These are phyloP conservation scores for Candida sanyiensis DNA, from an alignment of 805 yeast species.

Conservation along the genomic window DNA sequence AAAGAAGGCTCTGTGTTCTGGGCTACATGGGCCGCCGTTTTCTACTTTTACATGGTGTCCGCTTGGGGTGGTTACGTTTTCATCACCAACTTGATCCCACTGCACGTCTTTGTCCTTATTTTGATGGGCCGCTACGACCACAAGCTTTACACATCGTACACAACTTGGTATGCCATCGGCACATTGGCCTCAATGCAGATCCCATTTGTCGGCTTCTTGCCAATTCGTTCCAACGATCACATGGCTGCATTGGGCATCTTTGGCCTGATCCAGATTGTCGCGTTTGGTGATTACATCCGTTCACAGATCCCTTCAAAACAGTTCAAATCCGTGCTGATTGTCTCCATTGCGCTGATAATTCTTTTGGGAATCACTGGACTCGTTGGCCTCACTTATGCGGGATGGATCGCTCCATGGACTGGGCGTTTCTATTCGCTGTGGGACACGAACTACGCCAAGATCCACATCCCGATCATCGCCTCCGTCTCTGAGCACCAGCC, in stretches of 20 bases:
- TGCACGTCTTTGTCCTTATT: slow-evolving; percentile 85
- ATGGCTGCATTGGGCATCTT: slow-evolving; percentile 98
- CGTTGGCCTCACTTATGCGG: slow-evolving; percentile 77
- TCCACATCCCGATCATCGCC: slow-evolving; percentile 97
- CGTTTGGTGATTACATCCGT: slow-evolving; percentile 77
- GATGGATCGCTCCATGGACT: slow-evolving; percentile 98
- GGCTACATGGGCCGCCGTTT: slow-evolving; percentile 77
- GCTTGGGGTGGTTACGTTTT: slow-evolving; percentile 99
- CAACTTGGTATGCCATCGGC: slow-evolving; percentile 96
- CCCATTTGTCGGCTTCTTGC: slow-evolving; percentile 96
- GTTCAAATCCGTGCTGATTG: slow-evolving; percentile 63
- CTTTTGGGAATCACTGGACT: slow-evolving; percentile 65
- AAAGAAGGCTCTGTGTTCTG: slow-evolving; percentile 85
- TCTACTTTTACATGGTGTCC: slow-evolving; percentile 96
- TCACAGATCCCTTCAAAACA: slow-evolving; percentile 64
- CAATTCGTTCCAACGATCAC: slow-evolving; percentile 95
- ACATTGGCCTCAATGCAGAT: slow-evolving; percentile 99
- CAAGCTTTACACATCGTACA: slow-evolving; percentile 81
- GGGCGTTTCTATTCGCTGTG: slow-evolving; percentile 97
- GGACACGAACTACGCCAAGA: slow-evolving; percentile 97
- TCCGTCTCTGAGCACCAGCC: slow-evolving; percentile 99
- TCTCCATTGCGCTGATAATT: slow-evolving; percentile 52
- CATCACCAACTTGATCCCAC: slow-evolving; percentile 94
- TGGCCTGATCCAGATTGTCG: slow-evolving; percentile 87
- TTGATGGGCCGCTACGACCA: slow-evolving; percentile 91